Percentiles rank a stretch among this genome's conserved stretches.
phyloP scores from a whole-genome alignment of 345 rosid species.

The Toxicodendron radicans region DNA sequence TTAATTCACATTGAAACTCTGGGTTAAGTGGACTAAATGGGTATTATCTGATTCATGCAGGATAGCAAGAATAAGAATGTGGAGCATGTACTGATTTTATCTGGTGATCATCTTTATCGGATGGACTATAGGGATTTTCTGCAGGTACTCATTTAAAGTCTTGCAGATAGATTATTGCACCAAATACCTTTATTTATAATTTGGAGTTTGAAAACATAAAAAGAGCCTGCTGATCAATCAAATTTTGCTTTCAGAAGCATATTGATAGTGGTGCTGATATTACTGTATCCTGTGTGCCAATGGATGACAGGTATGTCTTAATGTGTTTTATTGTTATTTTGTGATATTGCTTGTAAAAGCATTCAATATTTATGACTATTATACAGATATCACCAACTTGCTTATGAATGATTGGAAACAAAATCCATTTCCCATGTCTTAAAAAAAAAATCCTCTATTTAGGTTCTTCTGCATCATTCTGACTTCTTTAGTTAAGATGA shows the following conservation, averaged over 20 bases:
- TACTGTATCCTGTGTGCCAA: slow-evolving; percentile 79
- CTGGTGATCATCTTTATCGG: slow-evolving; percentile 90
- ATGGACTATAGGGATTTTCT: slow-evolving; percentile 80
- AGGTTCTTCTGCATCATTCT: neutral
- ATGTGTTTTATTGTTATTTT: neutral
- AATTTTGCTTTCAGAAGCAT: slow-evolving; percentile 61
- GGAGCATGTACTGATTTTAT: slow-evolving; percentile 71
- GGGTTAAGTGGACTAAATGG: slow-evolving; percentile 13
- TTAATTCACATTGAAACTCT: slow-evolving; percentile 1
- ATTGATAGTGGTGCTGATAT: slow-evolving; percentile 76
- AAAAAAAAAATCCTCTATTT: neutral
- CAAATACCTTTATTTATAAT: neutral
- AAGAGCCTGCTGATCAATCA: slow-evolving; percentile 6
- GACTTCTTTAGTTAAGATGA: neutral
- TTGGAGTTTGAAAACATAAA: neutral
- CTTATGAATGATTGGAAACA: neutral
- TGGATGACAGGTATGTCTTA: slow-evolving; percentile 64
- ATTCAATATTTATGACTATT: neutral
- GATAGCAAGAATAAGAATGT: slow-evolving; percentile 77
- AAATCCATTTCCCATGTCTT: neutral
- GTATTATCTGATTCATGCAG: slow-evolving; percentile 35
- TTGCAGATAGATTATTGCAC: neutral
- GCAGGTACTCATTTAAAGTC: slow-evolving; percentile 40
- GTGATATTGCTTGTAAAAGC: neutral
- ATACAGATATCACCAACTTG: neutral